phyloP scores from a whole-genome alignment of 2,329 filamentous ascomycete species.

The Orbilia blumenaviensis region DNA sequence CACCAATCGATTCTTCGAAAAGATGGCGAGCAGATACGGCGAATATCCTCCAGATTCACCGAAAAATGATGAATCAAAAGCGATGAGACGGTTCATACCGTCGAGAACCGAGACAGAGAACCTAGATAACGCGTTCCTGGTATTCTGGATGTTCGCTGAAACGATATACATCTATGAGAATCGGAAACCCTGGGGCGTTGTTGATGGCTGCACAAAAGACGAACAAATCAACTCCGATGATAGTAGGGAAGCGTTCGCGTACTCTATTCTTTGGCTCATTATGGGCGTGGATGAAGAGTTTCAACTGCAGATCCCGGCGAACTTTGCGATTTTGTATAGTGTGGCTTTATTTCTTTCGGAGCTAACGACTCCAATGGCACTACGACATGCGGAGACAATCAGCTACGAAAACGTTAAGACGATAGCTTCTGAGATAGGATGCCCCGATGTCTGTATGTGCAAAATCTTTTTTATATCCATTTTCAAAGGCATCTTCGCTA shows the following conservation, averaged over 20 bases:
- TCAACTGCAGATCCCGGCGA: not conserved
- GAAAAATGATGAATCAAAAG: no score
- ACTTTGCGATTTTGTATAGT: not conserved
- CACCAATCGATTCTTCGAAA: constrained; percentile 4
- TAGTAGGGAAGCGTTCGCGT: not conserved
- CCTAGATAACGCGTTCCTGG: not conserved
- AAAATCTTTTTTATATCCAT: no score
- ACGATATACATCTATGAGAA: not conserved
- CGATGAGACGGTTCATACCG: not conserved
- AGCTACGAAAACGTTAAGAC: not conserved
- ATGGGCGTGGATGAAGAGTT: not conserved
- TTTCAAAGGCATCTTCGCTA: no score
- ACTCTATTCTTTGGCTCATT: not conserved
- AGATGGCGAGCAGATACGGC: not conserved
- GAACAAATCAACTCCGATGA: not conserved
- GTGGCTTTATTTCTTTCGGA: not conserved
- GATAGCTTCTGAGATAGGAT: not conserved
- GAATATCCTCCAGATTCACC: not conserved
- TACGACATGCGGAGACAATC: not conserved
- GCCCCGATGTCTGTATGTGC: constrained; percentile 21
- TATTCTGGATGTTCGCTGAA: constrained; percentile 20
- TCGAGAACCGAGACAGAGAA: not conserved
- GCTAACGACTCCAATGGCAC: not conserved
- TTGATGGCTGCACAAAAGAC: not conserved
- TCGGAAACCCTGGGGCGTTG: not conserved